Base-by-base conservation (phyloP, 768 basidiomycete species). In the Exsudoporus frostii region DNA sequence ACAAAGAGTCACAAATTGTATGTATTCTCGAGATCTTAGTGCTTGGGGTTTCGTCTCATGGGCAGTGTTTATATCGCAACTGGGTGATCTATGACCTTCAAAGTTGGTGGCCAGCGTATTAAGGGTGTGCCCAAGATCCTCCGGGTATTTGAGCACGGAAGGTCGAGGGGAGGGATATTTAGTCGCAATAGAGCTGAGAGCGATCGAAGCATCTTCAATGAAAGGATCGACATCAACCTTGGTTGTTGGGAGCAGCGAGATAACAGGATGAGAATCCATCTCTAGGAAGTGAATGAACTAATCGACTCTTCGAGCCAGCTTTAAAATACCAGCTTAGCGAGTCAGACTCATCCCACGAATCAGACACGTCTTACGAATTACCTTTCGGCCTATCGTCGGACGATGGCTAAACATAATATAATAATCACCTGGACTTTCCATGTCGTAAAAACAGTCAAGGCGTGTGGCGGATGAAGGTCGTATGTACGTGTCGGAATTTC, bases 1-100 rank as follows among this genome's bases (percentile, higher is more conserved):
- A 57, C 83, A 87, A 33, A 84, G 68, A 1, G 83, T 65, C 17
- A 69, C 58, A 52, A 85, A 80, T 54, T 88, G 85, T 25, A 84
- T 65, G 51, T 44, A 45, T 54, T 62, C 60, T 34, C 57, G 56
- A 42, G 34, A 46, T 24, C 53, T 63, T 11, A 50, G 45, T 17
- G 41, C 34, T 40, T 51, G 33, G 0, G 50, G 36, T 37, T 60
- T 60, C 24, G 45, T 42, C 36, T 17, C 53, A 8, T 33, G 40
- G 32, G 11, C 8, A 10, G 14, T 32, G 66, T 27, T 22, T 36
- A 24, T 39, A 10, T 47, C 19, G 25, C 40, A 5, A 37, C 9
- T 29, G 22, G 37, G 15, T 13, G 50, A 30, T 36, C 19, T 34
- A 7, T 22, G 45, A 19, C 37, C 20, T 40, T 27, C 33, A 20